phyloP scores from a whole-genome alignment of 2,329 filamentous ascomycete species.

The Cladosporium austrohemisphaericum region DNA sequence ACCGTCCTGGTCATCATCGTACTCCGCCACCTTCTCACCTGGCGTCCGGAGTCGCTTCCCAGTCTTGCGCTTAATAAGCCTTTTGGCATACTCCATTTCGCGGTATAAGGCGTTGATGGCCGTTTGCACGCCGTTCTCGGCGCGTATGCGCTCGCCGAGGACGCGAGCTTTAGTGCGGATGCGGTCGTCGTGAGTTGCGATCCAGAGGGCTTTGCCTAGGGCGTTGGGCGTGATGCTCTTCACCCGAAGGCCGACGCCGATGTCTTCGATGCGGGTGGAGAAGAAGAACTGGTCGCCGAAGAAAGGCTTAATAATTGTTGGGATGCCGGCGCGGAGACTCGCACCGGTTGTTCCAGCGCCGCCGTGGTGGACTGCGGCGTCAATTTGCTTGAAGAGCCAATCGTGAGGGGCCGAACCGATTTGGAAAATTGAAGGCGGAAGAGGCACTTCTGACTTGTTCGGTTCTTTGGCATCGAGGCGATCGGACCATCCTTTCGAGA shows the following conservation, averaged over 20 bases:
- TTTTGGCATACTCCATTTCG: slow-evolving; percentile 87
- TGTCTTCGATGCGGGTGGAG: slow-evolving; percentile 80
- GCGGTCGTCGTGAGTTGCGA: slow-evolving; percentile 81
- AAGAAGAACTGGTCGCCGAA: slow-evolving; percentile 99
- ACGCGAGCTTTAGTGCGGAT: slow-evolving; percentile 85
- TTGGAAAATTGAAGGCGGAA: slow-evolving; percentile 77
- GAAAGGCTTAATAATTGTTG: slow-evolving; percentile 93
- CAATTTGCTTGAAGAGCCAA: slow-evolving; percentile 92
- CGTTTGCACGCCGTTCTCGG: slow-evolving; percentile 84
- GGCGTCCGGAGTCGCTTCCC: not conserved
- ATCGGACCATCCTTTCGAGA: slow-evolving; percentile 97
- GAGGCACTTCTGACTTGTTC: slow-evolving; percentile 60
- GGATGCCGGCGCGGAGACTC: slow-evolving; percentile 82
- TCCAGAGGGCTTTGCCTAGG: slow-evolving; percentile 84
- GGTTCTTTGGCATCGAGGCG: slow-evolving; percentile 60
- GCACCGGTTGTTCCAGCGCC: slow-evolving; percentile 94
- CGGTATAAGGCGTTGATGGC: slow-evolving; percentile 93
- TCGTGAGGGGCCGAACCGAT: slow-evolving; percentile 93
- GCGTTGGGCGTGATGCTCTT: slow-evolving; percentile 84
- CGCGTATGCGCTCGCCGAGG: slow-evolving; percentile 81
- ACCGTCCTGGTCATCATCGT: slow-evolving; percentile 30
- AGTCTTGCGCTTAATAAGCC: slow-evolving; percentile 64
- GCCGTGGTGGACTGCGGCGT: slow-evolving; percentile 91
- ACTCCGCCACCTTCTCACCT: slow-evolving; percentile 12
- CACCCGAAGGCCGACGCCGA: slow-evolving; percentile 86